These are phyloP conservation scores for Fusarium kyushuense DNA, from an alignment of 2,329 filamentous ascomycete species.

Conservation along the genomic window DNA sequence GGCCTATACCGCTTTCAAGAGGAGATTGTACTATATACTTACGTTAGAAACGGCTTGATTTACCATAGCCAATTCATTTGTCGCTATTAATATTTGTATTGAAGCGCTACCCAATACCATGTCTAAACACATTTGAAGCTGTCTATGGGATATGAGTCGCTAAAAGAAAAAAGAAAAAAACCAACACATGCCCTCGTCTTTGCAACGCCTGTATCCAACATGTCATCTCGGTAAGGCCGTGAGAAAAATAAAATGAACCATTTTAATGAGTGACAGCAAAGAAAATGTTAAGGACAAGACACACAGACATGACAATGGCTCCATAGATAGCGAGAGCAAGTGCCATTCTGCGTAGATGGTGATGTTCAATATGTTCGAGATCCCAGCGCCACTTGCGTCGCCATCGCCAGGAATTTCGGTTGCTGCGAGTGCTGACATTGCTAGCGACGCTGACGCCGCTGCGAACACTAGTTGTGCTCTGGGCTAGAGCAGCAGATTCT, in stretches of 20 bases:
- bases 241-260: slow-evolving; percentile 11
- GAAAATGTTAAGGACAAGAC: slow-evolving; percentile 86
- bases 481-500: slow-evolving; percentile 58
- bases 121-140: slow-evolving; percentile 44
- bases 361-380: slow-evolving; percentile 72
- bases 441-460: slow-evolving; percentile 56
- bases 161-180: slow-evolving; percentile 23
- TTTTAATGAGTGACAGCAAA: slow-evolving; percentile 70
- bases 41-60: slow-evolving; percentile 1
- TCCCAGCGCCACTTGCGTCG: slow-evolving; percentile 70
- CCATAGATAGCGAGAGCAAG: slow-evolving; percentile 86
- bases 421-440: slow-evolving; percentile 45
- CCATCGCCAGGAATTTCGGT: slow-evolving; percentile 60
- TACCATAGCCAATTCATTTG: slow-evolving; percentile 12
- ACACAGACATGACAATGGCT: slow-evolving; percentile 87
- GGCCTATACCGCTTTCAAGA: neutral
- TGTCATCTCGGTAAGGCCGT: slow-evolving; percentile 39
- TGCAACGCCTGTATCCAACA: slow-evolving; percentile 41
- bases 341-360: slow-evolving; percentile 76
- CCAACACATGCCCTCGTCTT: slow-evolving; percentile 39
- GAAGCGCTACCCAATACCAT: slow-evolving; percentile 36
- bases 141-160: slow-evolving; percentile 38
- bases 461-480: slow-evolving; percentile 60
- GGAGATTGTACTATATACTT: slow-evolving; percentile 34
- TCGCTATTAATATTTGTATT: slow-evolving; percentile 42